Evolutionary conservation across 129 eudicot species (phyloP).

Genomic region (Ambrosia trifida): DNA sequence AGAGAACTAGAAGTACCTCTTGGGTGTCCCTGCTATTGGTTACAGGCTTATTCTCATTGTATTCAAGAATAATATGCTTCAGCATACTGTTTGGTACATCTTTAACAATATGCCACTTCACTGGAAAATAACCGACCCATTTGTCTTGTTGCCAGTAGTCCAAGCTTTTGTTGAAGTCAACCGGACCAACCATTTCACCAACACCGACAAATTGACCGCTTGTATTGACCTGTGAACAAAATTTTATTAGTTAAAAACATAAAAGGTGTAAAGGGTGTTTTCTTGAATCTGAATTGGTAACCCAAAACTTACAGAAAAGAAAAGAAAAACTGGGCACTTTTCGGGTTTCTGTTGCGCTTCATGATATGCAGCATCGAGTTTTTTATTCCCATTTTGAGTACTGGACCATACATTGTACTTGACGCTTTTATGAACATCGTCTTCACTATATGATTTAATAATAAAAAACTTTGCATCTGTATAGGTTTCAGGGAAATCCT

Average conservation of each 20-base stretch:
- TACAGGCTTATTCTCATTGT: no score
- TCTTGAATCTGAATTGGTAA: neutral
- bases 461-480: constrained; percentile 63
- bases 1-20: constrained; percentile 41
- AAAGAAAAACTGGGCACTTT: constrained; percentile 62
- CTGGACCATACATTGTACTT: constrained; percentile 79
- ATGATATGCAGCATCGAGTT: constrained; percentile 68
- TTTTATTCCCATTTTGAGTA: constrained; percentile 79
- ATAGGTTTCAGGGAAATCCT: constrained; percentile 58
- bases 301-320: constrained; percentile 56
- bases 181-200: constrained; percentile 84
- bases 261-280: neutral
- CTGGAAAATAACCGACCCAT: constrained; percentile 73
- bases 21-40: constrained; percentile 90
- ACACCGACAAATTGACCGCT: constrained; percentile 79
- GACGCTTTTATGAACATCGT: constrained; percentile 81
- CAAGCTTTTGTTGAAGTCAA: constrained; percentile 71
- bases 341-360: constrained; percentile 59
- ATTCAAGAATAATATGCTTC: no score
- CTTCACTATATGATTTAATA: constrained; percentile 76
- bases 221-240: constrained; percentile 59
- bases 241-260: neutral
- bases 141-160: constrained; percentile 91
- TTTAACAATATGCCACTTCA: no score
- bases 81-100: no score